phyloP scores from a whole-genome alignment of 2,329 filamentous ascomycete species.

The Fusarium sp. region DNA sequence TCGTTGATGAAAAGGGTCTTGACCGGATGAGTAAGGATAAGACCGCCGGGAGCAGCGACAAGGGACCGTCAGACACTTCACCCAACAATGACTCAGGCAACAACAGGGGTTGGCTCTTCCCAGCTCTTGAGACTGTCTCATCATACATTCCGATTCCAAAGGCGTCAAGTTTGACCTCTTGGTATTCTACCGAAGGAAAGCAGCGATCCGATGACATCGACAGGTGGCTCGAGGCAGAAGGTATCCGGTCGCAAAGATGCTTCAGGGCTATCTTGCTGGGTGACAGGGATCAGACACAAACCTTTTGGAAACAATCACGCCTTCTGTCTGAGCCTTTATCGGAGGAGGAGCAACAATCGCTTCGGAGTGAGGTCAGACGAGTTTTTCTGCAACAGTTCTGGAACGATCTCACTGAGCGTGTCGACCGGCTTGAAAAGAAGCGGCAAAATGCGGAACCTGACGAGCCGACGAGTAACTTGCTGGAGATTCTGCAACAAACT shows the following conservation, averaged over 20 bases:
- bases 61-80: not conserved
- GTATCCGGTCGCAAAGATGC: not conserved
- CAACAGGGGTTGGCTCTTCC: not conserved
- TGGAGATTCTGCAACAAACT: not conserved
- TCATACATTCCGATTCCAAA: not conserved
- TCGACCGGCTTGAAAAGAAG: not conserved
- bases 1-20: not conserved
- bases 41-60: not conserved
- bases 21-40: not conserved
- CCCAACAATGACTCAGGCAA: not conserved
- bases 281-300: not conserved
- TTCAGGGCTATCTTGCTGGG: not conserved
- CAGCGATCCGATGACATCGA: slow-evolving; percentile 2
- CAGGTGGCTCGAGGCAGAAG: slow-evolving; percentile 1
- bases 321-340: not conserved
- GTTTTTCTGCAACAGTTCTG: not conserved
- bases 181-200: not conserved
- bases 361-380: not conserved
- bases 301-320: slow-evolving; percentile 9
- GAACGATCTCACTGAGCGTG: not conserved
- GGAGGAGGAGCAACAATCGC: not conserved
- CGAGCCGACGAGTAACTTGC: not conserved
- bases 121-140: not conserved
- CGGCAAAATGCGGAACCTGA: not conserved
- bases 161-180: not conserved